These are phyloP conservation scores for Termitomyces sp. DNA, from an alignment of 768 basidiomycete species.

Conservation along the genomic window DNA sequence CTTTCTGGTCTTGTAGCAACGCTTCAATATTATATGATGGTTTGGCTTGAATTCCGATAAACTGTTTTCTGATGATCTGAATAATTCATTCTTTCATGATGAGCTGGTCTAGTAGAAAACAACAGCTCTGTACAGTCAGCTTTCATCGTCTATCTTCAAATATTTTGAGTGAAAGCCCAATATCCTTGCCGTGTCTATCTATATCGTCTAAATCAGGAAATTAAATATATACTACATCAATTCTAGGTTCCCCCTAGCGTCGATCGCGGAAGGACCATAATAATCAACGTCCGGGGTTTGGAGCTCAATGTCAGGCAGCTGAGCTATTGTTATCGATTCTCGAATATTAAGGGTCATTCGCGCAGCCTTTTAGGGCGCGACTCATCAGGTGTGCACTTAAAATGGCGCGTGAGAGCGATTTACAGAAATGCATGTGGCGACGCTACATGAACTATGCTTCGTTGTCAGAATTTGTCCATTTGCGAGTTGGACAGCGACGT, in stretches of 20 bases:
- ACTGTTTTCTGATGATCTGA: neutral
- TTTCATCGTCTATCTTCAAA: too few relatives aligned
- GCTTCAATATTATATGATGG: too few relatives aligned
- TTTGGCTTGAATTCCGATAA: neutral
- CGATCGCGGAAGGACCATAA: neutral
- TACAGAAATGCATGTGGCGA: neutral
- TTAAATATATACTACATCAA: too few relatives aligned
- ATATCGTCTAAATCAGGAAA: neutral
- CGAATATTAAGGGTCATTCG: neutral
- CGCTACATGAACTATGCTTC: neutral
- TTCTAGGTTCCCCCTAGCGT: too few relatives aligned
- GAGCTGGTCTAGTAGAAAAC: too few relatives aligned
- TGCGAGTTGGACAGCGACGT: neutral
- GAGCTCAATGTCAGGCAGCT: neutral
- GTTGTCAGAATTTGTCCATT: neutral
- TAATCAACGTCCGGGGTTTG: neutral
- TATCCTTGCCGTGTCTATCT: neutral
- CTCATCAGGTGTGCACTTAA: neutral
- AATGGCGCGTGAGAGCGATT: neutral
- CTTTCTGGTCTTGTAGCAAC: too few relatives aligned
- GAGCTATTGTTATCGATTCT: neutral
- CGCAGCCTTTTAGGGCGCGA: neutral
- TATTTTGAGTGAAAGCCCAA: too few relatives aligned
- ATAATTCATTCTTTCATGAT: too few relatives aligned
- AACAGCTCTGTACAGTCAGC: too few relatives aligned